phyloP scores from a whole-genome alignment of 495 filamentous ascomycete genomes.

The Annulohypoxylon bovei region DNA sequence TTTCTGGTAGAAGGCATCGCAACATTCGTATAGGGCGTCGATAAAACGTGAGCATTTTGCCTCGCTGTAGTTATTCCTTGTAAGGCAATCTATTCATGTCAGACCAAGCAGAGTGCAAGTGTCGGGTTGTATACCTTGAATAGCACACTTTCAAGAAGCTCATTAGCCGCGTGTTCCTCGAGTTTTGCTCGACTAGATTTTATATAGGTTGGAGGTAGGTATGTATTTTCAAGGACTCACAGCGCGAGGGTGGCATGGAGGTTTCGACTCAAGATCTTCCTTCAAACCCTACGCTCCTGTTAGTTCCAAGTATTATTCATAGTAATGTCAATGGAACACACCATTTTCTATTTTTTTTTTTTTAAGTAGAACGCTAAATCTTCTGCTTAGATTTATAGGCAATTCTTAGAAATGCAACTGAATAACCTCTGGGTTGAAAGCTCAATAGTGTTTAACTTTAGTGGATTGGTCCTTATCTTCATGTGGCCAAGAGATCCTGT shows the following conservation, averaged over 20 bases:
- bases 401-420: background rate
- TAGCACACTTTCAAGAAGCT: conserved; percentile 71
- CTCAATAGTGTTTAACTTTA: background rate
- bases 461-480: background rate
- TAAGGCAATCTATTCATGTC: conserved; percentile 73
- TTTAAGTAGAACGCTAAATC: background rate
- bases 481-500: background rate
- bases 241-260: conserved; percentile 88
- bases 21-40: conserved; percentile 95
- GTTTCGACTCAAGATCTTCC: conserved; percentile 76
- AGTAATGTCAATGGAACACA: background rate
- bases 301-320: conserved; percentile 10
- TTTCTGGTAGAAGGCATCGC: conserved; percentile 84
- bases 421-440: background rate
- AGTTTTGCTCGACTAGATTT: background rate
- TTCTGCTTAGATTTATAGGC: background rate
- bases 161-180: conserved; percentile 3
- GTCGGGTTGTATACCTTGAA: conserved; percentile 70
- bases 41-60: conserved; percentile 82
- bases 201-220: background rate
- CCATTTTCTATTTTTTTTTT: conserved; percentile 29
- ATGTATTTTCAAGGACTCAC: conserved; percentile 64
- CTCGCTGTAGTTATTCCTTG: conserved; percentile 87
- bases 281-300: conserved; percentile 53
- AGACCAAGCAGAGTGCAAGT: conserved; percentile 18